A percentile compares a stretch with the other conserved stretches of the same genome.
These are phyloP conservation scores for Mycena rosella DNA, from an alignment of 768 basidiomycete genomes.

Conservation along the genomic window DNA sequence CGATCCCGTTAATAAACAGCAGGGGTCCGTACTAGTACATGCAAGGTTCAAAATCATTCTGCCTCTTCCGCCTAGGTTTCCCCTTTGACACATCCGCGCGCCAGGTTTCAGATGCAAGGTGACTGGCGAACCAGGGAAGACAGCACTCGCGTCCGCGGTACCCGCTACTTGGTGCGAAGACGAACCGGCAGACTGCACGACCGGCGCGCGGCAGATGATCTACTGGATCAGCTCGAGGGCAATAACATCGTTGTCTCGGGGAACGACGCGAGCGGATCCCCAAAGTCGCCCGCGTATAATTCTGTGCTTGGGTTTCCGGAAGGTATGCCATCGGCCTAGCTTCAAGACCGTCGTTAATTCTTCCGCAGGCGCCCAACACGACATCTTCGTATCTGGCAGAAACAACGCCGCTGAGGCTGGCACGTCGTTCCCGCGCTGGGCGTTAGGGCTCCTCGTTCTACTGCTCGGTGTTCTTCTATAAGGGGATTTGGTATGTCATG, in stretches of 20 bases:
- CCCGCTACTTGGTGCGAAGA: conserved; percentile 59
- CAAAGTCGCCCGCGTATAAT: conserved; percentile 54
- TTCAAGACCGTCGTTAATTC: not conserved
- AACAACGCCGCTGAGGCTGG: not conserved
- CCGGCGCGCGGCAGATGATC: conserved; percentile 60
- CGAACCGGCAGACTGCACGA: conserved; percentile 48
- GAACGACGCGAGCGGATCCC: conserved; percentile 58
- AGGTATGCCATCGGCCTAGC: conserved; percentile 38
- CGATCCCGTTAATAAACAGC: too few relatives aligned
- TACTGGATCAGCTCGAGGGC: conserved; percentile 51
- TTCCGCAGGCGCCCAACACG: conserved; percentile 19
- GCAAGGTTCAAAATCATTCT: conserved; percentile 46
- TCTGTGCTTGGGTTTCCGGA: conserved; percentile 47
- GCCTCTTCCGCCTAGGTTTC: not conserved
- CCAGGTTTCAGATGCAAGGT: conserved; percentile 54
- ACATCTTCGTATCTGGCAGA: conserved; percentile 12
- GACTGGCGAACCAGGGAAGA: conserved; percentile 46
- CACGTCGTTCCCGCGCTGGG: conserved; percentile 6
- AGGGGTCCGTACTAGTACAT: too few relatives aligned
- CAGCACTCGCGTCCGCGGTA: conserved; percentile 44
- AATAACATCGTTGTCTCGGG: conserved; percentile 49
- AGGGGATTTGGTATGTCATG: too few relatives aligned
- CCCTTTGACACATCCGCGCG: not conserved
- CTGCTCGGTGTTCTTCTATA: not conserved
- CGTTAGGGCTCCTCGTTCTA: not conserved